phyloP scores from a whole-genome alignment of 768 basidiomycete species.

The Pleurotus tuber-regium region DNA sequence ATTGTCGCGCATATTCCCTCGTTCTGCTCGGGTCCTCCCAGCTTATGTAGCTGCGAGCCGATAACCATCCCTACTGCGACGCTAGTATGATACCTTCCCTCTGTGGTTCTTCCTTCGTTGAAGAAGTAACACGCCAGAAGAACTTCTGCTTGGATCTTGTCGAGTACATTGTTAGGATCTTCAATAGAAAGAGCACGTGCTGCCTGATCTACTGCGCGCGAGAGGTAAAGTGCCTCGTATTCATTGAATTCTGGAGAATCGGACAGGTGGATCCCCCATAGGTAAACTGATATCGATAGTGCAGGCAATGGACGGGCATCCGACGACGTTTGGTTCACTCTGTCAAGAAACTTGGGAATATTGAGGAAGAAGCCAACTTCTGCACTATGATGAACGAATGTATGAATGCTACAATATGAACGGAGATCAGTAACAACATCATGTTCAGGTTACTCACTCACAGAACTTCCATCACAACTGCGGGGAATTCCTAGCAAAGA shows the following conservation, averaged over 20 bases:
- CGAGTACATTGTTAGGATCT: slow-evolving; percentile 39
- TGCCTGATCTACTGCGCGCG: slow-evolving; percentile 38
- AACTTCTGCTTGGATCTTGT: slow-evolving; percentile 48
- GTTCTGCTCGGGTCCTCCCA: slow-evolving; percentile 12
- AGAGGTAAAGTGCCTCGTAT: slow-evolving; percentile 35
- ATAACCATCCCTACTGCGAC: slow-evolving; percentile 41
- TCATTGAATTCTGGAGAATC: slow-evolving; percentile 21
- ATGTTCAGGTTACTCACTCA: slow-evolving; percentile 17
- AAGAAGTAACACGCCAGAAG: slow-evolving; percentile 55
- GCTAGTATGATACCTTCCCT: slow-evolving; percentile 49
- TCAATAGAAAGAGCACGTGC: slow-evolving; percentile 32
- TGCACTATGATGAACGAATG: slow-evolving; percentile 44
- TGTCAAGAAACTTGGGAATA: slow-evolving; percentile 40
- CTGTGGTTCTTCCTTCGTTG: slow-evolving; percentile 38
- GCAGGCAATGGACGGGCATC: slow-evolving; percentile 34
- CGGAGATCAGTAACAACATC: background rate
- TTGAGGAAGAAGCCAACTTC: slow-evolving; percentile 62
- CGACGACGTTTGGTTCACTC: slow-evolving; percentile 27
- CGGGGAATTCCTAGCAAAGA: slow-evolving; percentile 36
- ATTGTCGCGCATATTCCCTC: slow-evolving; percentile 25
- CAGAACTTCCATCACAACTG: slow-evolving; percentile 34
- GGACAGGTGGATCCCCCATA: slow-evolving; percentile 36
- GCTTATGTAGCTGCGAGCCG: slow-evolving; percentile 34
- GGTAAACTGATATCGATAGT: slow-evolving; percentile 34
- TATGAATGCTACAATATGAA: slow-evolving; percentile 17